Conservation (phyloP, 2,329 filamentous ascomycete species). For the Aspergillus caelatus region DNA sequence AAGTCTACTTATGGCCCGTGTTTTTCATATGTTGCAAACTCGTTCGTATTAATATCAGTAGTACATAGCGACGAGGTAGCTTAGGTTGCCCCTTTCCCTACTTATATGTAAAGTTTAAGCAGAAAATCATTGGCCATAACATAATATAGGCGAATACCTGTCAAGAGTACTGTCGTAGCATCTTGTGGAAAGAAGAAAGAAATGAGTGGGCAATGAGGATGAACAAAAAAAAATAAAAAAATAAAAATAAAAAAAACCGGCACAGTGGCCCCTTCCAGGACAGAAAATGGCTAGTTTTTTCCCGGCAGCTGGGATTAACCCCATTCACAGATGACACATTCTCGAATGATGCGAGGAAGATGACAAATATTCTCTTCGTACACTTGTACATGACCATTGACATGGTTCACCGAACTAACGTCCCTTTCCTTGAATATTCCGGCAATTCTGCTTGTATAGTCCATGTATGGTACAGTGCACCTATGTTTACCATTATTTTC, state of each 20-base stretch:
- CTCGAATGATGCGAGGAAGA: not conserved
- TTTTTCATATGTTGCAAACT: no score
- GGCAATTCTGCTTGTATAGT: not conserved
- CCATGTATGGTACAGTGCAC: no score
- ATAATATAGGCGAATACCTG: not conserved
- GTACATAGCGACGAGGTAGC: no score
- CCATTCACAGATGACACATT: not conserved
- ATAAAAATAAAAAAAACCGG: no score
- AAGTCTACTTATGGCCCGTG: no score
- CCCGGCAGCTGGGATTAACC: not conserved
- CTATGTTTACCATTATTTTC: no score
- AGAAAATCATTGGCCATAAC: not conserved
- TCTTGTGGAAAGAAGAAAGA: not conserved
- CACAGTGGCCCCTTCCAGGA: no score
- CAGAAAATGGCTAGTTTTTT: no score
- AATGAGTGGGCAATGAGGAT: not conserved
- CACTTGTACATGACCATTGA: not conserved
- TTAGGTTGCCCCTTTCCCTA: no score
- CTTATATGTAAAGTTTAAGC: no score
- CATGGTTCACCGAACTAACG: not conserved
- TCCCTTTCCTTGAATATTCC: not conserved
- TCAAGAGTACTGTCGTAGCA: not conserved
- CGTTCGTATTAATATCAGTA: no score
- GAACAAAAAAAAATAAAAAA: not conserved
- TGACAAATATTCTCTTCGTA: not conserved